Evolutionary conservation across 495 filamentous ascomycete species (phyloP).

Genomic region (Aspergillus sclerotioniger): DNA sequence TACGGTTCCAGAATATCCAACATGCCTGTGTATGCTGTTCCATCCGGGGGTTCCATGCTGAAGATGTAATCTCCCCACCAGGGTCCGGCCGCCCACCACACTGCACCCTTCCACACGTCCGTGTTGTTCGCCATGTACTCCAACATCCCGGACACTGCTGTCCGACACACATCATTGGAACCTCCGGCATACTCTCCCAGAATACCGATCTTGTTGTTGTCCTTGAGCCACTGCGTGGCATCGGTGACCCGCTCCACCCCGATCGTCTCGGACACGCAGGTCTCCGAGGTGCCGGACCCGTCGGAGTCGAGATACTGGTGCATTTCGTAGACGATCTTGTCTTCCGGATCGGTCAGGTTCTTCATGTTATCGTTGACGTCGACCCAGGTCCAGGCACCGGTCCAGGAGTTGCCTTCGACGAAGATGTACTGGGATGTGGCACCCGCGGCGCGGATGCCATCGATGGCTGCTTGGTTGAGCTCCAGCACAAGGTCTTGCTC

Average conservation of each 20-base stretch:
- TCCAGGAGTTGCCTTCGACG: constrained; percentile 68
- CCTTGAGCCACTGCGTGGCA: constrained; percentile 68
- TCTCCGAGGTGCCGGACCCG: constrained; percentile 55
- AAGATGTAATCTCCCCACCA: constrained; percentile 61
- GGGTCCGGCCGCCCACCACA: constrained; percentile 73
- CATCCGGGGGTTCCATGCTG: constrained; percentile 55
- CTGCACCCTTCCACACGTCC: constrained; percentile 69
- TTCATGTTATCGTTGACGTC: constrained; percentile 53
- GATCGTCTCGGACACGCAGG: constrained; percentile 62
- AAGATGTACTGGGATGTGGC: constrained; percentile 71
- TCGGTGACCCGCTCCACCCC: constrained; percentile 60
- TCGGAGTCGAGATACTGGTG: constrained; percentile 54
- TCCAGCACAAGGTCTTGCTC: constrained; percentile 64
- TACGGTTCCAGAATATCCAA: constrained; percentile 36
- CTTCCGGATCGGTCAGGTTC: constrained; percentile 55
- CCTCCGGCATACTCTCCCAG: constrained; percentile 73
- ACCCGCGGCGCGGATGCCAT: constrained; percentile 68
- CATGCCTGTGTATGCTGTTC: constrained; percentile 47
- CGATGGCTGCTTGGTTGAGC: constrained; percentile 73
- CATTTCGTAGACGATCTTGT: constrained; percentile 60
- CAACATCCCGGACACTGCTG: constrained; percentile 65
- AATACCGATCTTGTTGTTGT: constrained; percentile 64
- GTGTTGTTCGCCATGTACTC: constrained; percentile 55
- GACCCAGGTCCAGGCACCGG: constrained; percentile 60
- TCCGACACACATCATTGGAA: constrained; percentile 61